These are phyloP conservation scores for Fusarium sp. DNA, from an alignment of 2,329 filamentous ascomycete genomes.

Conservation along the genomic window DNA sequence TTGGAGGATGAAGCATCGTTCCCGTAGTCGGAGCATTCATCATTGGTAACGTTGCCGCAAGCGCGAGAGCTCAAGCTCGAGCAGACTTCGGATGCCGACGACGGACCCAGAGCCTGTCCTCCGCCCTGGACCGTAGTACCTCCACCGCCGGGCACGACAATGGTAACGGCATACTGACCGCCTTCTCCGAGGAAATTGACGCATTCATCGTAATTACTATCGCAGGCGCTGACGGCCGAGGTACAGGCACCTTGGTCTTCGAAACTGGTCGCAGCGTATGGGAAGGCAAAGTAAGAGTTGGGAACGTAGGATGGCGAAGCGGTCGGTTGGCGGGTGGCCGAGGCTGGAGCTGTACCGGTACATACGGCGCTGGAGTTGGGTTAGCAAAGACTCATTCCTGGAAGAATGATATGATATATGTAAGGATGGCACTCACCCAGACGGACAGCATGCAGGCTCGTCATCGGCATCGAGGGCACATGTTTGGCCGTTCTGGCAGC, in stretches of 20 bases:
- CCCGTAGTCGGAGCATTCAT: conserved; percentile 52
- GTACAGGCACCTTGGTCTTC: conserved; percentile 62
- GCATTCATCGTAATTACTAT: conserved; percentile 65
- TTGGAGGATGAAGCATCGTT: conserved; percentile 27
- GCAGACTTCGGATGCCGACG: conserved; percentile 65
- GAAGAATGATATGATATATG: not conserved
- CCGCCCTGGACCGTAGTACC: conserved; percentile 62
- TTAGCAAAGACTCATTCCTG: conserved; percentile 21
- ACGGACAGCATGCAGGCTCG: conserved; percentile 65
- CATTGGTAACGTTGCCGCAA: conserved; percentile 58
- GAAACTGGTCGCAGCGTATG: conserved; percentile 65
- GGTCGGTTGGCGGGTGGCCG: conserved; percentile 52
- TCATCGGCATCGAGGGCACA: conserved; percentile 62
- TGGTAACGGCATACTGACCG: conserved; percentile 63
- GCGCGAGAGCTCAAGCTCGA: conserved; percentile 64
- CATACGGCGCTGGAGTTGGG: conserved; percentile 60
- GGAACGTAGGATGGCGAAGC: conserved; percentile 62
- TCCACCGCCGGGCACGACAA: conserved; percentile 64
- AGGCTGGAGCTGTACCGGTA: conserved; percentile 63
- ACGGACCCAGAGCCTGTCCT: conserved; percentile 54
- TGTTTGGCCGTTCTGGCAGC: conserved; percentile 62
- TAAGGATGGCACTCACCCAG: conserved; percentile 54
- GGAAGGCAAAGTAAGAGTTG: conserved; percentile 70
- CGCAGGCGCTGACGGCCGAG: conserved; percentile 63
- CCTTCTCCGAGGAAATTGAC: conserved; percentile 59